These are phyloP conservation scores for Rhododendron griersonianum DNA, from an alignment of 148 eudicot genomes.

Conservation along the genomic window DNA sequence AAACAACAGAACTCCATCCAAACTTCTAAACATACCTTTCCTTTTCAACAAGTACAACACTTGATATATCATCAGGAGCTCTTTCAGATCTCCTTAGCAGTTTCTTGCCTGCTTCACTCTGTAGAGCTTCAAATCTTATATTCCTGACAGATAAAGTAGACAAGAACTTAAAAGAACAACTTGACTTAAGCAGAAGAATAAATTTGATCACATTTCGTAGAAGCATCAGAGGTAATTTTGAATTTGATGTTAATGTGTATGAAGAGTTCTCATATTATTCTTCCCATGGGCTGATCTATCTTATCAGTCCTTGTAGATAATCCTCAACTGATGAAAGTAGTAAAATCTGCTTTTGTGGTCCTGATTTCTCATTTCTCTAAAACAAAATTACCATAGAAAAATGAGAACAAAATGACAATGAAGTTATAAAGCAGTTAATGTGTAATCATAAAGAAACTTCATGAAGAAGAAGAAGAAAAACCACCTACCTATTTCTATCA, in stretches of 20 bases:
- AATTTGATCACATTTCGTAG: background rate
- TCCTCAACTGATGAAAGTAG: background rate
- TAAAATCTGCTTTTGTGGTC: background rate
- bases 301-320: background rate
- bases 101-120: slow-evolving; percentile 84
- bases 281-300: background rate
- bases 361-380: background rate
- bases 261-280: background rate
- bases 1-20: background rate
- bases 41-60: slow-evolving; percentile 93
- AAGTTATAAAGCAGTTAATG: no score
- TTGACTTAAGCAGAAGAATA: no score
- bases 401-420: no score
- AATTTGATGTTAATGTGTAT: background rate
- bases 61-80: slow-evolving; percentile 96
- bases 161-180: background rate
- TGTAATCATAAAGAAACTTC: no score
- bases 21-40: slow-evolving; percentile 46
- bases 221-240: background rate
- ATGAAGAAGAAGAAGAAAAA: background rate
- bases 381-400: background rate
- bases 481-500: slow-evolving; percentile 59
- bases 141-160: slow-evolving; percentile 32
- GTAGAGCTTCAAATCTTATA: slow-evolving; percentile 90
- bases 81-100: slow-evolving; percentile 82